Evolutionary conservation across 1,139 yeast genomes (phyloP).

Genomic region (Pichia inconspicua): DNA sequence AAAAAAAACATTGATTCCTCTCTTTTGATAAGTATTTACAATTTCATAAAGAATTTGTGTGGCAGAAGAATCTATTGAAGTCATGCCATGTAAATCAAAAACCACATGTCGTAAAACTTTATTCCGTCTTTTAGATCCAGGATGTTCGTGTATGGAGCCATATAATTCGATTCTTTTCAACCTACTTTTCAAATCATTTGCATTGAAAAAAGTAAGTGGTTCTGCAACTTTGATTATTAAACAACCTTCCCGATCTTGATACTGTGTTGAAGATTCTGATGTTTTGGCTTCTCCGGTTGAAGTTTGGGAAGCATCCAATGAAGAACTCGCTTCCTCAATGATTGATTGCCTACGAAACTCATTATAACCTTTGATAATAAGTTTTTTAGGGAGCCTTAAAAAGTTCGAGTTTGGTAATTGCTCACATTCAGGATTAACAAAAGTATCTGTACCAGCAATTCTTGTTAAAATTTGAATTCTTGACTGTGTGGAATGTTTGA

Average conservation of each 20-base stretch:
- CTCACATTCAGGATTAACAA: constrained; percentile 66
- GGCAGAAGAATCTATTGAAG: constrained; percentile 81
- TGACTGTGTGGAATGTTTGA: constrained; percentile 79
- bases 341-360: constrained; percentile 26
- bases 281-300: not conserved
- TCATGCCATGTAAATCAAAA: constrained; percentile 82
- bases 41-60: constrained; percentile 65
- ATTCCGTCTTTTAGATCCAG: constrained; percentile 41
- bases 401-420: constrained; percentile 10
- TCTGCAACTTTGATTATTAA: constrained; percentile 84
- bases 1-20: constrained; percentile 57
- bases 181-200: constrained; percentile 72
- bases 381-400: constrained; percentile 12
- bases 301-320: not conserved
- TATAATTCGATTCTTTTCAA: constrained; percentile 72
- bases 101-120: constrained; percentile 42
- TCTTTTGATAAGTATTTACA: constrained; percentile 43
- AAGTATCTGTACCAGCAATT: constrained; percentile 66
- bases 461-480: constrained; percentile 86
- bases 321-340: not conserved
- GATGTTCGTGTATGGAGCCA: constrained; percentile 80
- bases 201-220: constrained; percentile 86
- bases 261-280: constrained; percentile 18
- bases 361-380: constrained; percentile 24
- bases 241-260: constrained; percentile 80